Percentiles rank a stretch among this genome's conserved stretches.
phyloP scores from a whole-genome alignment of 108 stramenopile species.

The Cylindrotheca closterium region DNA sequence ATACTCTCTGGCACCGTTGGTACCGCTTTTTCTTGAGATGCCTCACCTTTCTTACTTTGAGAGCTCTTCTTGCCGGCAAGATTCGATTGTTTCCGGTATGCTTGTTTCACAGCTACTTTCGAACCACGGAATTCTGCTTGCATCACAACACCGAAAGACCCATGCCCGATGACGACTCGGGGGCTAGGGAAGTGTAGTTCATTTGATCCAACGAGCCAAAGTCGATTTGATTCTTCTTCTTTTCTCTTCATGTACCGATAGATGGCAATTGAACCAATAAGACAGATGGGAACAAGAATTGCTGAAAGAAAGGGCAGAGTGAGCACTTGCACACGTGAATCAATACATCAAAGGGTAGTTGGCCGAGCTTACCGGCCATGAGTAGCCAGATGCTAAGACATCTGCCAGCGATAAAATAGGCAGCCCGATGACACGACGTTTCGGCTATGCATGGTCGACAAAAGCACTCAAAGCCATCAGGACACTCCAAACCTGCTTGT shows the following conservation, averaged over 20 bases:
- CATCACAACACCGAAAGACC: conserved; percentile 43
- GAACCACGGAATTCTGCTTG: conserved; percentile 31
- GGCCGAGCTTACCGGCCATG: not conserved
- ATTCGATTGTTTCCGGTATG: no score
- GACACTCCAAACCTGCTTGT: conserved; percentile 14
- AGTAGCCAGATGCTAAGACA: conserved; percentile 4
- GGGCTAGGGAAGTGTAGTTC: conserved; percentile 48
- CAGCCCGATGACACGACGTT: conserved; percentile 14
- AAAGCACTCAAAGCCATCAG: conserved; percentile 18
- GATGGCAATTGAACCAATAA: not conserved
- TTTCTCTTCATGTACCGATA: conserved; percentile 23
- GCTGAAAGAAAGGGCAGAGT: no score
- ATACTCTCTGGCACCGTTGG: no score
- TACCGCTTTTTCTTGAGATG: no score
- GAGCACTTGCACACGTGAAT: no score
- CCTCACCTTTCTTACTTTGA: no score
- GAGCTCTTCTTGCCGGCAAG: no score
- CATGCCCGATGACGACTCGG: conserved; percentile 33
- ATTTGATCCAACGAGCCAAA: conserved; percentile 40
- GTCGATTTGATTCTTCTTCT: conserved; percentile 23
- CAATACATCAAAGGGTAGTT: no score
- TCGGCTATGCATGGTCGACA: conserved; percentile 16
- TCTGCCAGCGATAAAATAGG: conserved; percentile 5
- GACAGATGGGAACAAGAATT: conserved; percentile 11
- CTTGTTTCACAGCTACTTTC: conserved; percentile 26